phyloP scores from a whole-genome alignment of 2,329 filamentous ascomycete genomes.

The Arthrinium phaeospermum region DNA sequence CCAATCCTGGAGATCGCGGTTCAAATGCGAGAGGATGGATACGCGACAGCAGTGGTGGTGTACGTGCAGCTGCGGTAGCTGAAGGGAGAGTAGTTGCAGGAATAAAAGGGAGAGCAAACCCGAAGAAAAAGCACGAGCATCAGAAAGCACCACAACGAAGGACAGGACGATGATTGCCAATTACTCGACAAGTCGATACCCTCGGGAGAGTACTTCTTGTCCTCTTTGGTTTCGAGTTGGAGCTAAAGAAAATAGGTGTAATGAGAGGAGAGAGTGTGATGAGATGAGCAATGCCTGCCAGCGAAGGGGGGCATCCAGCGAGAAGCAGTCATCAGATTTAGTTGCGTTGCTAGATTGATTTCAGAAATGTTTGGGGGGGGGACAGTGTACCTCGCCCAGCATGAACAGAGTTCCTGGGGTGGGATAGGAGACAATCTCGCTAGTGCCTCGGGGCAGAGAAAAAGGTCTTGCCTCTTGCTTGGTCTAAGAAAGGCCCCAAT shows the following conservation, averaged over 20 bases:
- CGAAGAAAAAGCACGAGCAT: constrained; percentile 12
- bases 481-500: constrained; percentile 37
- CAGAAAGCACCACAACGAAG: constrained; percentile 9
- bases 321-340: constrained; percentile 8
- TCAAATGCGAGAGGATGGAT: constrained; percentile 12
- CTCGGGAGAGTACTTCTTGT: background rate
- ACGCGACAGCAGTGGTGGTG: constrained; percentile 2
- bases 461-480: constrained; percentile 33
- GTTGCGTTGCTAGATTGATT: constrained; percentile 19
- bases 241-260: constrained; percentile 21
- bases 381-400: constrained; percentile 25
- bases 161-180: constrained; percentile 13
- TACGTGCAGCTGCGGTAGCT: constrained; percentile 7
- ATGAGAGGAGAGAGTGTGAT: constrained; percentile 24
- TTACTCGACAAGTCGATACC: background rate
- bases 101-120: constrained; percentile 7
- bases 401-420: constrained; percentile 37
- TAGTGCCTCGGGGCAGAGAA: constrained; percentile 40
- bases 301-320: constrained; percentile 19
- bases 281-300: constrained; percentile 26
- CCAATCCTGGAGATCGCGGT: background rate
- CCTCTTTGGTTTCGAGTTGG: constrained; percentile 26
- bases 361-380: constrained; percentile 31
- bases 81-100: constrained; percentile 11
- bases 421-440: constrained; percentile 45